Conservation (phyloP, 2,329 filamentous ascomycete species). For the Capronia americana region DNA sequence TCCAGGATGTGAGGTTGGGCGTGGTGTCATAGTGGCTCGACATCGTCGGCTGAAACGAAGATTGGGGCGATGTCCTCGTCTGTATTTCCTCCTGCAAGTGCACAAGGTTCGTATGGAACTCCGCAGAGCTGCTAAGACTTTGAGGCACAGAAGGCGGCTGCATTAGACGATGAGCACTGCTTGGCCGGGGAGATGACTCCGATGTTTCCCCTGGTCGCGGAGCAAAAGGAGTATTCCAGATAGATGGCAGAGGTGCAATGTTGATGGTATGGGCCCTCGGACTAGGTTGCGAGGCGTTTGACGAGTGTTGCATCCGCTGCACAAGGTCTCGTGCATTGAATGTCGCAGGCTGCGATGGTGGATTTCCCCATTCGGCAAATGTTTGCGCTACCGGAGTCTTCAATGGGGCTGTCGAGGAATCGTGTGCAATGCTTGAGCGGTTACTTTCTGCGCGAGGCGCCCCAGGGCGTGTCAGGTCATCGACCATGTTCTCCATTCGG, state of each 20-base stretch:
- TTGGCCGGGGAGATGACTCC: constrained; percentile 47
- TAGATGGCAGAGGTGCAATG: constrained; percentile 46
- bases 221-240: constrained; percentile 55
- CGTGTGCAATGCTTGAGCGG: background rate
- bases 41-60: constrained; percentile 26
- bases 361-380: constrained; percentile 10
- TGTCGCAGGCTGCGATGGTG: constrained; percentile 12
- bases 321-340: constrained; percentile 34
- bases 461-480: constrained; percentile 58
- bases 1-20: constrained; percentile 20
- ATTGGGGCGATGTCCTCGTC: constrained; percentile 31
- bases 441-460: constrained; percentile 41
- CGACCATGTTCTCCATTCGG: constrained; percentile 63
- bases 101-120: constrained; percentile 23
- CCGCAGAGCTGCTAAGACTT: constrained; percentile 20
- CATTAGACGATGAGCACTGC: constrained; percentile 37
- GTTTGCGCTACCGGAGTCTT: constrained; percentile 18
- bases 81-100: constrained; percentile 29
- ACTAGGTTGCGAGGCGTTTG: constrained; percentile 19
- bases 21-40: constrained; percentile 25
- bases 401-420: background rate
- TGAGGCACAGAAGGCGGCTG: background rate
- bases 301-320: constrained; percentile 32
- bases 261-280: constrained; percentile 22
- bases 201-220: constrained; percentile 50